A percentile compares a stretch with the other conserved stretches of the same genome.
These are phyloP conservation scores for Fraxinus angustifolia DNA, from an alignment of 305 asterid species.

Conservation along the genomic window DNA sequence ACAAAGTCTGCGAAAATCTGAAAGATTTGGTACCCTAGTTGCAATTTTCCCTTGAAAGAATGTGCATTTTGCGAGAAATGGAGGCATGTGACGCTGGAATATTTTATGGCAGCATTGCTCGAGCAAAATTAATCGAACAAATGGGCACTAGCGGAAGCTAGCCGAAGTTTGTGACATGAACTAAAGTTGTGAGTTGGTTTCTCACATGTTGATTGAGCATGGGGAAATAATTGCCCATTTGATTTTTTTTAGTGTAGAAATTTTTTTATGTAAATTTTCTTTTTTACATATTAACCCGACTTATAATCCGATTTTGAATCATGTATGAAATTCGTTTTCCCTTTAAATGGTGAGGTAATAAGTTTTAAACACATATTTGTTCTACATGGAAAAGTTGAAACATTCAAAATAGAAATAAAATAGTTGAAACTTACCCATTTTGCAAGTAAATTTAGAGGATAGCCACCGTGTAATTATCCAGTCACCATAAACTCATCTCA, in stretches of 20 bases:
- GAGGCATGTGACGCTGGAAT: background rate
- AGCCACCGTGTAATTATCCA: too few relatives aligned
- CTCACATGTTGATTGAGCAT: background rate
- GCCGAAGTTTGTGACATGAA: background rate
- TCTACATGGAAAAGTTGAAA: too few relatives aligned
- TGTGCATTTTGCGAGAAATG: too few relatives aligned
- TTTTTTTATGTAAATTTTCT: too few relatives aligned
- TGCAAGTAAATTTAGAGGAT: background rate
- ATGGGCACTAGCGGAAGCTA: background rate
- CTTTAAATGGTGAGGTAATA: background rate
- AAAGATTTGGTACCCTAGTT: too few relatives aligned
- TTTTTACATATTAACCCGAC: too few relatives aligned
- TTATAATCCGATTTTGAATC: too few relatives aligned
- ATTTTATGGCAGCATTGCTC: background rate
- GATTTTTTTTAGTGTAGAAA: too few relatives aligned
- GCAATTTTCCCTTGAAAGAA: too few relatives aligned
- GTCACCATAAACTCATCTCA: background rate
- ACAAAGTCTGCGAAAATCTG: too few relatives aligned
- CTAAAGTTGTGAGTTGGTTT: background rate
- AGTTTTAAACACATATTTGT: background rate
- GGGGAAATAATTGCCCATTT: background rate
- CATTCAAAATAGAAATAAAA: background rate
- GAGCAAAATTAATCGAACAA: too few relatives aligned
- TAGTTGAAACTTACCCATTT: background rate
- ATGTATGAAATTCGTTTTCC: too few relatives aligned